Evolutionary conservation across 495 filamentous ascomycete genomes (phyloP).

Genomic region (Xylaria cubensis): DNA sequence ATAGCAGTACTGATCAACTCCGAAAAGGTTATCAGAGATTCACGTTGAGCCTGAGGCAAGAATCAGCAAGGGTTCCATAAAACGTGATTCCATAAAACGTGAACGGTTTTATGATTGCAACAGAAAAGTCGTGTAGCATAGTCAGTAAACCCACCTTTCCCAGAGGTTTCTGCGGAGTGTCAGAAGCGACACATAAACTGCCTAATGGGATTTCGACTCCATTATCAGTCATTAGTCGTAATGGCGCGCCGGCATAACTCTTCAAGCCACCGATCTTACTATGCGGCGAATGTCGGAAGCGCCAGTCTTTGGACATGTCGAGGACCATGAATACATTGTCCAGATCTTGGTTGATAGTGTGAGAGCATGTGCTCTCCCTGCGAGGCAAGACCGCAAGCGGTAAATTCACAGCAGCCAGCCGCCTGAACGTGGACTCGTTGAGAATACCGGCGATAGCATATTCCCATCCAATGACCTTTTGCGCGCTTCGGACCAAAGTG

Average conservation of each 20-base stretch:
- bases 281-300: conserved; percentile 26
- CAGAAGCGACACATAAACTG: conserved; percentile 21
- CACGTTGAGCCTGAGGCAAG: background rate
- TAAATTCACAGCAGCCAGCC: conserved; percentile 26
- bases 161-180: conserved; percentile 23
- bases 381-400: conserved; percentile 28
- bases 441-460: conserved; percentile 28
- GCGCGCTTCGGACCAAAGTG: conserved; percentile 6
- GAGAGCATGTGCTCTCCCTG: conserved; percentile 29
- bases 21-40: conserved; percentile 9
- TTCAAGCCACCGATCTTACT: conserved; percentile 21
- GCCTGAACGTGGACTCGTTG: conserved; percentile 24
- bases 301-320: conserved; percentile 30
- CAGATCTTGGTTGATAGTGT: conserved; percentile 25
- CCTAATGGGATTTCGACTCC: conserved; percentile 13
- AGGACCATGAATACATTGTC: conserved; percentile 25
- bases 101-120: background rate
- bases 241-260: conserved; percentile 26
- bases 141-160: background rate
- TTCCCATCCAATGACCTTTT: conserved; percentile 27
- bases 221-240: conserved; percentile 7
- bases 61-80: background rate
- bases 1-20: conserved; percentile 11
- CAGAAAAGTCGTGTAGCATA: background rate
- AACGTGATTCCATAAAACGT: background rate